Evolutionary conservation across 129 eudicot genomes (phyloP).

Genomic region (Saposhnikovia divaricata): DNA sequence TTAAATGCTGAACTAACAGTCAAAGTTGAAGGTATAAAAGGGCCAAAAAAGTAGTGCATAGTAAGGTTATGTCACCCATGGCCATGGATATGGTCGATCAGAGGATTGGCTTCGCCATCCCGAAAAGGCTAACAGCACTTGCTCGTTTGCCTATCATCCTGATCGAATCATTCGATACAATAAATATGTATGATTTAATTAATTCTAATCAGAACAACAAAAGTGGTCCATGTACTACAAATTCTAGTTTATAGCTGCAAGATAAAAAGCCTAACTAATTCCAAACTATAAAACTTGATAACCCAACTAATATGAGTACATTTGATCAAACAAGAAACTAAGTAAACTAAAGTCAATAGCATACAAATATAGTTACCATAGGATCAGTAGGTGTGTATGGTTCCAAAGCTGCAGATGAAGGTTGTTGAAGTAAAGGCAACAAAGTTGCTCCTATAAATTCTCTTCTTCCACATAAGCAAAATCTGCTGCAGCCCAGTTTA

Average conservation of each 20-base stretch:
- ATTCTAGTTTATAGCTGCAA: not conserved
- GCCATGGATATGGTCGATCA: no score
- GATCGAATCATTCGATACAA: no score
- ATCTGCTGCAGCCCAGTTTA: slow-evolving; percentile 9
- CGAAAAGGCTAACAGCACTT: no score
- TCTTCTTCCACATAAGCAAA: slow-evolving; percentile 63
- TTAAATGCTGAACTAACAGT: no score
- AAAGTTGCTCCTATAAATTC: slow-evolving; percentile 43
- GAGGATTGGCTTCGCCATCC: no score
- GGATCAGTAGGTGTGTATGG: slow-evolving; percentile 27
- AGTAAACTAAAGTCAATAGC: not conserved
- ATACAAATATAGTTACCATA: slow-evolving; percentile 24
- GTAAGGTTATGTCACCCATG: no score
- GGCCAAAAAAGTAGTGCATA: no score
- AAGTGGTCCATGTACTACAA: not conserved
- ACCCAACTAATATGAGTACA: not conserved
- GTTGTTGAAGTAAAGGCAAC: slow-evolving; percentile 21
- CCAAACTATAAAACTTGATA: not conserved
- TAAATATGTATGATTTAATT: no score
- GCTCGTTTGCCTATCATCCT: no score
- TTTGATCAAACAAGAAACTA: not conserved
- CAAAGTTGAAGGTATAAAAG: no score
- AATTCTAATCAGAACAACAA: no score
- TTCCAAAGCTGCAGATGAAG: slow-evolving; percentile 34
- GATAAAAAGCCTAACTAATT: not conserved